These are phyloP conservation scores for Saccharomycopsis lassenensis DNA, from an alignment of 805 yeast genomes.

Conservation along the genomic window DNA sequence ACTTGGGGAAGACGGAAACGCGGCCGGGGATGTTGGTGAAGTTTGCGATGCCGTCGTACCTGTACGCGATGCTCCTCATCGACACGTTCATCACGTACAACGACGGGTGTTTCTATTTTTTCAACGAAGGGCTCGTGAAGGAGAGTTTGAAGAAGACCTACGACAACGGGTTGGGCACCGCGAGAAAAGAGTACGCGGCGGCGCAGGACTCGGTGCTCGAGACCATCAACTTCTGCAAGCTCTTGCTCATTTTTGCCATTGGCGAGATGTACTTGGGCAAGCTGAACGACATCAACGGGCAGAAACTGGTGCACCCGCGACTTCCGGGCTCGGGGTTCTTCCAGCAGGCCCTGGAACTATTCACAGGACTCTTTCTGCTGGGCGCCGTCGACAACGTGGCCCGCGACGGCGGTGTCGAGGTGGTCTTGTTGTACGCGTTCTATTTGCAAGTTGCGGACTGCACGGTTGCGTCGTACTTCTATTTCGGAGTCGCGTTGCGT, in stretches of 20 bases:
- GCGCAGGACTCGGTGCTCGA: slow-evolving; percentile 47
- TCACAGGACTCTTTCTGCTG: slow-evolving; percentile 65
- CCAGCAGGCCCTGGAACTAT: slow-evolving; percentile 67
- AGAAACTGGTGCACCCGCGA: slow-evolving; percentile 28
- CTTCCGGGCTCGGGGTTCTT: slow-evolving; percentile 74
- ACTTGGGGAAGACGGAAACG: slow-evolving; percentile 55
- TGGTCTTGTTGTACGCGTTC: slow-evolving; percentile 62
- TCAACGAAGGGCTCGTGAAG: slow-evolving; percentile 72
- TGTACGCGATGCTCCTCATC: slow-evolving; percentile 63
- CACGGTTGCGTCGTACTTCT: slow-evolving; percentile 70
- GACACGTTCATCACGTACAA: slow-evolving; percentile 71
- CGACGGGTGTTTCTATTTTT: slow-evolving; percentile 77
- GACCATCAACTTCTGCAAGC: slow-evolving; percentile 74
- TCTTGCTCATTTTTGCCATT: slow-evolving; percentile 58
- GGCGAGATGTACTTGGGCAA: slow-evolving; percentile 81
- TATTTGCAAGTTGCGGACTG: slow-evolving; percentile 78
- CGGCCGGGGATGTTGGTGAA: slow-evolving; percentile 60
- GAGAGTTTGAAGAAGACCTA: slow-evolving; percentile 54
- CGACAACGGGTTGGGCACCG: slow-evolving; percentile 32
- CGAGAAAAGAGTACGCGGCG: slow-evolving; percentile 6
- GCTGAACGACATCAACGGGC: slow-evolving; percentile 50
- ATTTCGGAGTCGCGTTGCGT: slow-evolving; percentile 65
- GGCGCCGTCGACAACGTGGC: slow-evolving; percentile 74
- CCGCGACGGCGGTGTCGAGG: slow-evolving; percentile 73
- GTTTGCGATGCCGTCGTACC: slow-evolving; percentile 64